These are phyloP conservation scores for Echria macrotheca DNA, from an alignment of 495 filamentous ascomycete genomes.

Conservation along the genomic window DNA sequence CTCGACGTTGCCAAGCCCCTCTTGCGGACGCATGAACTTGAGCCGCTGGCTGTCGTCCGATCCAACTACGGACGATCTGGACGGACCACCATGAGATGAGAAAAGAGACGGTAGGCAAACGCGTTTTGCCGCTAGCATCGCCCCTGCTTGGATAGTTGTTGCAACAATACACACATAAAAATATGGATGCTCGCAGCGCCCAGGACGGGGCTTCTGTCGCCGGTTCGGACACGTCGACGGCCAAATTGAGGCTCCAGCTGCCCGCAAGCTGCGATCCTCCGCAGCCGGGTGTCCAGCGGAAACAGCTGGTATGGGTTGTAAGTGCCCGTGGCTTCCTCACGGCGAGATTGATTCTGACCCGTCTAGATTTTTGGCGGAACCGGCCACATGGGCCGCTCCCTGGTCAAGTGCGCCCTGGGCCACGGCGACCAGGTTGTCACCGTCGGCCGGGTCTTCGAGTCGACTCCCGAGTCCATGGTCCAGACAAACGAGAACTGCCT, in stretches of 20 bases:
- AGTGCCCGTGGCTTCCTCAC: slow-evolving; percentile 26
- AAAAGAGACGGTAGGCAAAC: slow-evolving; percentile 14
- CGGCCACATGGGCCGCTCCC: slow-evolving; percentile 89
- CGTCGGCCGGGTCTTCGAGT: slow-evolving; percentile 80
- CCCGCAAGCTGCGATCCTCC: slow-evolving; percentile 78
- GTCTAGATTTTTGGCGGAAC: slow-evolving; percentile 79
- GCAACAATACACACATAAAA: neutral
- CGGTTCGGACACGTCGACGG: slow-evolving; percentile 19
- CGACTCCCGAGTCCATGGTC: slow-evolving; percentile 65
- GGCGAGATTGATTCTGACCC: too few relatives aligned
- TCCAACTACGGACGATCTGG: too few relatives aligned
- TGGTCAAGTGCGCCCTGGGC: slow-evolving; percentile 73
- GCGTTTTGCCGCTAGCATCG: slow-evolving; percentile 17
- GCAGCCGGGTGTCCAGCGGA: slow-evolving; percentile 61
- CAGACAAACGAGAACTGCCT: slow-evolving; percentile 65
- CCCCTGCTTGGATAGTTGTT: neutral
- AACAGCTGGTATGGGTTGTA: slow-evolving; percentile 80
- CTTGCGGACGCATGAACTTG: slow-evolving; percentile 4
- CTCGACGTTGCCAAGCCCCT: slow-evolving; percentile 5
- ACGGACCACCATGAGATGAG: slow-evolving; percentile 18
- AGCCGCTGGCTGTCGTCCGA: slow-evolving; percentile 8
- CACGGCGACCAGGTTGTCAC: slow-evolving; percentile 84
- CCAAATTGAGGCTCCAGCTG: slow-evolving; percentile 44
- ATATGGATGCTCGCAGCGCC: slow-evolving; percentile 24
- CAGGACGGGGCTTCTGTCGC: slow-evolving; percentile 21